Base-by-base conservation (phyloP, 2,329 filamentous ascomycete species). In the Fusarium sp. region DNA sequence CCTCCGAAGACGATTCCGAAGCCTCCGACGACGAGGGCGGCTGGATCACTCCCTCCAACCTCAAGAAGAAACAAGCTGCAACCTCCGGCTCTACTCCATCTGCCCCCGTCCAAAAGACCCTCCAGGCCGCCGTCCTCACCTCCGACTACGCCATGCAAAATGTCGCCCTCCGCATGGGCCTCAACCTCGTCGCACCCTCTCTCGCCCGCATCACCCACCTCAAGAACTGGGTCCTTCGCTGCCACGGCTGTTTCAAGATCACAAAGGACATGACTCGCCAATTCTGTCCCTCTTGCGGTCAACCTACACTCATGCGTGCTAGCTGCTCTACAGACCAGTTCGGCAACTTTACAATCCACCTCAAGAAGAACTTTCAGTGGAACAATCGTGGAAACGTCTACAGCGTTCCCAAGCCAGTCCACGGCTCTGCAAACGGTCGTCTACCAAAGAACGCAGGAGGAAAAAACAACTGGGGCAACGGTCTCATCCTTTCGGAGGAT, bases 61-160 rank as follows among this genome's bases (percentile, higher is more conserved):
- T 99, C 75, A 94, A 95, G 81, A 93, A 94, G 81, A 92, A 94
- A 80, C 93, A 97, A 85, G 90, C 90, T 68, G 89, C 91, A 80
- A 92, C 96, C 77, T 84, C 87, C 22, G 78, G 79, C 58, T 76
- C 84, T 7, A 82, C 86, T 22, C 84, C 87, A 45, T 84, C 87
- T 58, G 82, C 86, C 68, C 82, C 88, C 2, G 87, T 90, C 64
- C 87, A 90, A 39, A 89, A 90, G 71, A 91, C 90, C 14, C 92
- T 98, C 77, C 92, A 97, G 83, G 94, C 94, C 18, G 96, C 95
- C n/a, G 92, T 96, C 52, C 92, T 98, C 80, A 98, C 97, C 2
- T 95, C 93, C 65, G 97, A 99, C 86, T 98, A 94, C 84, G 96
- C 97, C 65, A 97, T 99, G 94, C 96, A 98, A 85, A 98, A 98